Evolutionary conservation across 1,284 basidiomycete species (phyloP), one percentile per base, ranked within the genome.

Genomic region (Laetiporus sulphureus): DNA sequence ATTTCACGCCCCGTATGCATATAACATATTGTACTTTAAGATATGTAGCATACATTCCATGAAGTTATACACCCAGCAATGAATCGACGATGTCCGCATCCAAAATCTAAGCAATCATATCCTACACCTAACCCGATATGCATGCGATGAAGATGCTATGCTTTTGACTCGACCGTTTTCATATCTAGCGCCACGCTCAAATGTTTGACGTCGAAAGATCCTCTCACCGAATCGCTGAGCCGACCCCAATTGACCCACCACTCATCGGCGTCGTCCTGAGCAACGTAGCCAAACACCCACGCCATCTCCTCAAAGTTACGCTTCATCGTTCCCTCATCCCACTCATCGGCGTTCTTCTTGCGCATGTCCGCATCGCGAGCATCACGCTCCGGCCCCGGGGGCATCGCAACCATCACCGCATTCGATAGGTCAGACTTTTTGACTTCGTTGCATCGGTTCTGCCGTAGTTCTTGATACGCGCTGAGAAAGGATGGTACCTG

Each of bases 381-480:
- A 18, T 63, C 57, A n/a, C 64, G 63, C 22, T 55, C 52, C 22
- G 65, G 60, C 4, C 71, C 71, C 25, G 67, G 62, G 4, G 67
- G 64, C 45, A 71, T 51, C 41, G 59, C 60, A 12, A 65, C 51
- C 40, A 64, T 51, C 18, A 51, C 48, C n/a, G 63, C 59, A 46
- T 64, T 68, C 40, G 46, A 54, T 39, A 65, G 46, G 47, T 74
- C 71, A 3, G 59, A 55, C 15, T 53, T 44, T 31, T 62, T 57
- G 4, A 72, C 64, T 31, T 61, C 57, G 22, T 58, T 49, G 41
- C 66, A 64, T 4, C 72, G 62, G 11, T 51, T 52, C 40, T 64
- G 59, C 4, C 71, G 67, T 13, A 74, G 54, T 27, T 72, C 68
- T 42, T 72, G 65, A 52, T 68, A 72, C 1, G 66, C 71, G 36